Conservation (phyloP, 2,329 filamentous ascomycete species). For the Cadophora luteo-olivacea region DNA sequence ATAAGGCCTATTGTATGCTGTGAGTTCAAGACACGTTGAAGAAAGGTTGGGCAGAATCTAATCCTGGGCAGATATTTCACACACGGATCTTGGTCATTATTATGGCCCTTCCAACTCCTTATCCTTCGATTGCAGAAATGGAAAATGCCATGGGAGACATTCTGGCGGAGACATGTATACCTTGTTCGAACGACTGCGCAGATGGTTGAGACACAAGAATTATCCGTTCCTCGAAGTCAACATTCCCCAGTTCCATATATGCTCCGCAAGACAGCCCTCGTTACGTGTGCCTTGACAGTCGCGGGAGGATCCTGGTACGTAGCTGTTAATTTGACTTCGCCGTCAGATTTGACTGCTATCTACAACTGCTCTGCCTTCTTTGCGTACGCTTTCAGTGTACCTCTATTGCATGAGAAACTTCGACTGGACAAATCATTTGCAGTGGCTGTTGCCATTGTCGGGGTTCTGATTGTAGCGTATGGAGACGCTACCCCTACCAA, state of each 20-base stretch:
- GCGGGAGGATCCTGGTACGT: conserved; percentile 96
- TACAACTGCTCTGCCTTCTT: conserved; percentile 99
- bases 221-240: conserved; percentile 65
- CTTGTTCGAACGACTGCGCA: conserved; percentile 71
- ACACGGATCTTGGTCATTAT: conserved; percentile 88
- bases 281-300: conserved; percentile 86
- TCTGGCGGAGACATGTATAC: conserved; percentile 79
- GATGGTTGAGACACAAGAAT: conserved; percentile 84
- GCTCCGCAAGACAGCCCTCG: conserved; percentile 76
- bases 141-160: conserved; percentile 78
- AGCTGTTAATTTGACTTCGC: conserved; percentile 90
- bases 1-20: conserved; percentile 99
- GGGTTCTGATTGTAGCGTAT: conserved; percentile 95
- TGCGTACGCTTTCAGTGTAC: conserved; percentile 95
- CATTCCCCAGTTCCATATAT: conserved; percentile 74
- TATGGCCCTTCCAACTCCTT: conserved; percentile 86
- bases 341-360: conserved; percentile 93
- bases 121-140: conserved; percentile 82
- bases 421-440: conserved; percentile 85
- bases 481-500: conserved; percentile 70
- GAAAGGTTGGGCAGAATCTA: conserved; percentile 7
- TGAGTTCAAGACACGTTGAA: conserved; percentile 51
- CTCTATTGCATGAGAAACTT: conserved; percentile 83
- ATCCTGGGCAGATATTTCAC: conserved; percentile 71
- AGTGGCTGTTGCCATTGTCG: conserved; percentile 84